These are phyloP conservation scores for Dimocarpus longan DNA, from an alignment of 345 rosid genomes.

Conservation along the genomic window DNA sequence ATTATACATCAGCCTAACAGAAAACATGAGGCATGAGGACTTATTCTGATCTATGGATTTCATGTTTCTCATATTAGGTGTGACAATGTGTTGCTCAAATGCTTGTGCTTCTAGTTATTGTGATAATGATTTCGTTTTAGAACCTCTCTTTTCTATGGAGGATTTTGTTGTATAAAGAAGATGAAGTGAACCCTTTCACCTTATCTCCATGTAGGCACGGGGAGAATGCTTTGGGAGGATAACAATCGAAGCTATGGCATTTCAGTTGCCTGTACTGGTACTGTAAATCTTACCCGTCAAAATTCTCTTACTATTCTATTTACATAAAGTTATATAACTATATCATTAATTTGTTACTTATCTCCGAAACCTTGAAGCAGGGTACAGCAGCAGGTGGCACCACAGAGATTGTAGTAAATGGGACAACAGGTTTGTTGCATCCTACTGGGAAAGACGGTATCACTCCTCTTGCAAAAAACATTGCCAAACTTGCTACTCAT, in stretches of 20 bases:
- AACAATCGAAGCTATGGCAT: conserved; percentile 66
- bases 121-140: neutral
- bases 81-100: neutral
- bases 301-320: neutral
- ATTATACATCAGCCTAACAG: neutral
- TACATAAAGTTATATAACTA: neutral
- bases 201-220: conserved; percentile 34
- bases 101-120: neutral
- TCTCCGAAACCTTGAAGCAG: conserved; percentile 19
- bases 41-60: neutral
- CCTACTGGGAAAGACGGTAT: conserved; percentile 50
- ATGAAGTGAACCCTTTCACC: neutral
- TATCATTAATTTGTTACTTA: neutral
- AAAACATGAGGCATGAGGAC: no score
- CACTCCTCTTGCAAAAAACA: conserved; percentile 43
- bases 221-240: conserved; percentile 69
- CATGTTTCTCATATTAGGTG: neutral
- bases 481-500: conserved; percentile 49
- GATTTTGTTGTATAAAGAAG: conserved; percentile 6
- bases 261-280: conserved; percentile 62
- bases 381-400: conserved; percentile 62
- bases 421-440: conserved; percentile 54
- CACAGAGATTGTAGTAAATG: conserved; percentile 49
- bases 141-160: neutral
- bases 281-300: conserved; percentile 9